Conservation (phyloP, 495 filamentous ascomycete genomes). For the Tetracladium setigerum region DNA sequence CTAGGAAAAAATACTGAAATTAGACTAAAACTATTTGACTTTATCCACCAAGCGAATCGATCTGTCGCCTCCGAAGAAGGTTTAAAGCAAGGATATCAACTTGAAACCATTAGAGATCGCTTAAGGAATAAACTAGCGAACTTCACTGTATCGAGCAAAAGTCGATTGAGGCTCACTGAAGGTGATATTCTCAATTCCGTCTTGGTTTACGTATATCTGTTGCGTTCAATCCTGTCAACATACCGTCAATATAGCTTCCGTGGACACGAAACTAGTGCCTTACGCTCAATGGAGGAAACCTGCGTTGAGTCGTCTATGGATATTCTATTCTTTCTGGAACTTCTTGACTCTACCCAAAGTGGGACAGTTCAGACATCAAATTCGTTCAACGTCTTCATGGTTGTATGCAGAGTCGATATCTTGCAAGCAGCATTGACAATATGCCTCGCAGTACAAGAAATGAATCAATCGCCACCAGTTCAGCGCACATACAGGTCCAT, state of each 20-base stretch:
- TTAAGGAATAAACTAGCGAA: conserved; percentile 1
- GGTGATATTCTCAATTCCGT: conserved; percentile 11
- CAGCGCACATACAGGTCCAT: no score
- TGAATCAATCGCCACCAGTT: no score
- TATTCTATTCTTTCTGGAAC: conserved; percentile 13
- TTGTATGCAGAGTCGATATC: conserved; percentile 14
- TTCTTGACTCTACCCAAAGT: conserved; percentile 15
- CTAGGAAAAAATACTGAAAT: conserved; percentile 5
- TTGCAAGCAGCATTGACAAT: conserved; percentile 15
- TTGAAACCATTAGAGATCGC: conserved; percentile 5
- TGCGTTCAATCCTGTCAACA: conserved; percentile 5
- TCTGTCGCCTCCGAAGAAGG: conserved; percentile 5
- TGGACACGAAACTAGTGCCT: background rate
- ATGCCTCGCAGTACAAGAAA: no score
- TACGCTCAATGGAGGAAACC: background rate
- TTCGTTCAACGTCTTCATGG: conserved; percentile 16
- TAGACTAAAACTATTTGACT: no score
- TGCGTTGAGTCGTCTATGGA: conserved; percentile 10
- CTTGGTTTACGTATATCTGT: conserved; percentile 12
- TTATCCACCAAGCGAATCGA: conserved; percentile 5
- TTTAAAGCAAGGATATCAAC: conserved; percentile 2
- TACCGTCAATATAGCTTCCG: no score
- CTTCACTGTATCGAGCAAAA: background rate
- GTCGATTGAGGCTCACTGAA: background rate
- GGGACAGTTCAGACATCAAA: conserved; percentile 11